These are phyloP conservation scores for Sordariomycetes sp. DNA, from an alignment of 2,329 filamentous ascomycete genomes.

Conservation along the genomic window DNA sequence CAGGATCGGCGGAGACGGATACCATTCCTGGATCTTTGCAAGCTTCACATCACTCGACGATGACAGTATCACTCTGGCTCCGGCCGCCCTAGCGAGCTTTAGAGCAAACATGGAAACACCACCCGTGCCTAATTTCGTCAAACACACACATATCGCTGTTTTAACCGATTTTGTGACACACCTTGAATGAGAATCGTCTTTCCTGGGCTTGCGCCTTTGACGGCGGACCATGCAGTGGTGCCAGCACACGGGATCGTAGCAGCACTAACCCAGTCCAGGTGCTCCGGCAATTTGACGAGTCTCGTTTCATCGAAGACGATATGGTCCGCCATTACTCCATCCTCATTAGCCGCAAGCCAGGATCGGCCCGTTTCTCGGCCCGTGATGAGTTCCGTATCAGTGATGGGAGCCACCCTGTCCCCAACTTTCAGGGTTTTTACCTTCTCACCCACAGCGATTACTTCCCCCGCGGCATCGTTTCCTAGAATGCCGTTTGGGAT, in stretches of 20 bases:
- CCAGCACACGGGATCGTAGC: conserved; percentile 27
- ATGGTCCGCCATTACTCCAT: conserved; percentile 25
- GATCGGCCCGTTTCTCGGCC: conserved; percentile 4
- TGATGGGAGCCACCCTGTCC: not conserved
- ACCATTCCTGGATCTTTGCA: conserved; percentile 12
- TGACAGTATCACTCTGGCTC: conserved; percentile 19
- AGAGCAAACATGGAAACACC: not conserved
- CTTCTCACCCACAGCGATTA: conserved; percentile 20
- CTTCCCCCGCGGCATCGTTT: conserved; percentile 26
- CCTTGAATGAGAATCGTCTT: not conserved
- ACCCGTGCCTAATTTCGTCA: not conserved
- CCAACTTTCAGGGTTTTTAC: not conserved
- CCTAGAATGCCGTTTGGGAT: conserved; percentile 17
- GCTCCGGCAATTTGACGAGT: conserved; percentile 19
- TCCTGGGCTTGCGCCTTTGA: conserved; percentile 8
- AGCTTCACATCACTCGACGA: conserved; percentile 22
- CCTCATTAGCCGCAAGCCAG: conserved; percentile 28
- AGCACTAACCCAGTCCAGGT: conserved; percentile 21
- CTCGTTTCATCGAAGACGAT: conserved; percentile 24
- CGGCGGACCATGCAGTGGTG: conserved; percentile 27
- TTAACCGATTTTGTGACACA: not conserved
- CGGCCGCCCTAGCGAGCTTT: conserved; percentile 14
- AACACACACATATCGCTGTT: not conserved
- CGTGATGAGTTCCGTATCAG: not conserved
- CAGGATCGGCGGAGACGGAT: conserved; percentile 9